phyloP scores from a whole-genome alignment of 805 yeast genomes.

The Myxozyma sirexii region DNA sequence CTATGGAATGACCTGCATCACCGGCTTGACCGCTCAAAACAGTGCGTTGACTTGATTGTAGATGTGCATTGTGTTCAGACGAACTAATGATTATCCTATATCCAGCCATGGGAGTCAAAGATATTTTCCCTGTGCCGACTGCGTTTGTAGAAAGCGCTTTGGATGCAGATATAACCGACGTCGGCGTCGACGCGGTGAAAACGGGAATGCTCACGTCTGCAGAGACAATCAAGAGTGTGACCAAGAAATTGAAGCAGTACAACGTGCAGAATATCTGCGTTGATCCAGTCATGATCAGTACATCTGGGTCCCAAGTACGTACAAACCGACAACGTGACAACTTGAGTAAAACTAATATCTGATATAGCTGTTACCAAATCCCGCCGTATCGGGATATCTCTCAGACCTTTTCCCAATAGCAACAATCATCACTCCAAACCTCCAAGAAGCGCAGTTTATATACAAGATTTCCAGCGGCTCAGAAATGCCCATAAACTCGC shows the following conservation, averaged over 20 bases:
- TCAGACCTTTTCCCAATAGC: slow-evolving; percentile 54
- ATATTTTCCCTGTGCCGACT: slow-evolving; percentile 48
- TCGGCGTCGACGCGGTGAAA: slow-evolving; percentile 66
- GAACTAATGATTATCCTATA: neutral
- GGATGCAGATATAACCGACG: slow-evolving; percentile 59
- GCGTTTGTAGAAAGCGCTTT: slow-evolving; percentile 53
- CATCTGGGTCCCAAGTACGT: slow-evolving; percentile 61
- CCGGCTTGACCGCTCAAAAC: slow-evolving; percentile 82
- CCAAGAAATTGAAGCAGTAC: slow-evolving; percentile 43
- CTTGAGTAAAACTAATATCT: neutral
- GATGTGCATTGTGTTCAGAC: too few relatives aligned
- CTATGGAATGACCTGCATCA: slow-evolving; percentile 74
- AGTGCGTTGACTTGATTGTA: slow-evolving; percentile 47
- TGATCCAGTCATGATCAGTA: slow-evolving; percentile 85
- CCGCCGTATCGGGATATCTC: slow-evolving; percentile 51
- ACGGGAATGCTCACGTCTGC: slow-evolving; percentile 66
- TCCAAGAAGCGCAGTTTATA: slow-evolving; percentile 61
- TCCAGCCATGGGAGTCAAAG: slow-evolving; percentile 47
- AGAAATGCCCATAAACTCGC: slow-evolving; percentile 37
- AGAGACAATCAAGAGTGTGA: slow-evolving; percentile 55
- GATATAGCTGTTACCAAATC: slow-evolving; percentile 50
- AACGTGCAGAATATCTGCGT: slow-evolving; percentile 53
- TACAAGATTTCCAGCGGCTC: slow-evolving; percentile 32
- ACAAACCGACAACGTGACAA: neutral
- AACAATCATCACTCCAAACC: slow-evolving; percentile 72